Base-by-base conservation (phyloP, 768 basidiomycete genomes). In the Leccinum variicolor region DNA sequence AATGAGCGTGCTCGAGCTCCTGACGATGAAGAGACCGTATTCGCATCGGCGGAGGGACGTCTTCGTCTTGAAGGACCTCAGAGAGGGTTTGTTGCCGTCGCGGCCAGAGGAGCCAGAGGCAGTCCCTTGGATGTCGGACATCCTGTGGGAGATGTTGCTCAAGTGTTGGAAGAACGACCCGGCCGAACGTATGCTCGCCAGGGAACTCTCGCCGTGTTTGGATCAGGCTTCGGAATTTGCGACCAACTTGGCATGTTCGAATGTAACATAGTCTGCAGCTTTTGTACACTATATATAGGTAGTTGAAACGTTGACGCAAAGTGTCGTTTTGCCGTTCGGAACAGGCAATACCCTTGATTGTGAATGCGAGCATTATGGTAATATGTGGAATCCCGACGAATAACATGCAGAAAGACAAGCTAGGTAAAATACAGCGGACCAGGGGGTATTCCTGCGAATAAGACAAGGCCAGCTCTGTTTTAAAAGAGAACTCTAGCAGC, bases 1-100 rank as follows among this genome's bases (percentile, higher is more conserved):
- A 11, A 86, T 86, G 85, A 76, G 81, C 13, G 74, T 82, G 33
- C 74, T 86, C 25, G 85, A 86, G 61, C 76, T 85, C 50, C 65
- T 83, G 31, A 85, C 85, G 6, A 77, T 81, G 64, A 66, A 65
- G 31, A 67, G 66, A 36, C 86, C 85, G 0, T 86, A 80, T 63
- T 67, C 78, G 10, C 74, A 83, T 52, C 74, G 74, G 48, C 80
- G 70, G 61, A 73, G 79, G 19, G 83, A 85, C 61, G 72, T 80
- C 10, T 68, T 76, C 26, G 83, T 86, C 23, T 75, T 84, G 43
- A 73, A 72, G 56, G 76, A 77, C 56, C 74, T 84, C 34, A 61
- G 75, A 1, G 63, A 69, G 3, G 67, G 74, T 36, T 69, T 73
- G 43, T 65, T 74, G 57, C 85, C 84, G 3, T 66, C 62, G 0